phyloP scores from a whole-genome alignment of 1,284 basidiomycete genomes.

The Uromyces viciae-fabae region DNA sequence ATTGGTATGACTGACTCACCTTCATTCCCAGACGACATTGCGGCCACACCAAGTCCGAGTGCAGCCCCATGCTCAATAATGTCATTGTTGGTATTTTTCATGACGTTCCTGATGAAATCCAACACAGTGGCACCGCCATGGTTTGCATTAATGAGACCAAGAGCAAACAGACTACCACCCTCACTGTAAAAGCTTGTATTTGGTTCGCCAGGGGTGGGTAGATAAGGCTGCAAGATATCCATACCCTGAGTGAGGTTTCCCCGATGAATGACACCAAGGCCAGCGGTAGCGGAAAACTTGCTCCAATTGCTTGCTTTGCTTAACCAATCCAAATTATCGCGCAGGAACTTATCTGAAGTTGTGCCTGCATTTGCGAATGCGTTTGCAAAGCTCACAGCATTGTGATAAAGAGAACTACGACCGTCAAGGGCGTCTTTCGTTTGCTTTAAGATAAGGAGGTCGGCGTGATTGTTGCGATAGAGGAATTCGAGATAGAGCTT shows the following conservation, averaged over 20 bases:
- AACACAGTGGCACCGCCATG: conserved; percentile 64
- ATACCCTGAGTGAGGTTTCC: conserved; percentile 88
- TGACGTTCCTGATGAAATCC: conserved; percentile 70
- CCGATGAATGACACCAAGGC: conserved; percentile 91
- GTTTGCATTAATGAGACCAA: conserved; percentile 85
- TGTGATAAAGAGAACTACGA: conserved; percentile 91
- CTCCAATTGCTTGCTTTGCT: conserved; percentile 91
- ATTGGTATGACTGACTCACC: conserved; percentile 53
- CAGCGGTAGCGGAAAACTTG: conserved; percentile 92
- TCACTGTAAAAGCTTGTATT: conserved; percentile 70
- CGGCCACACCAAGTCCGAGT: conserved; percentile 83
- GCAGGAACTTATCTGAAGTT: conserved; percentile 82
- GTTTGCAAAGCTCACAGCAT: conserved; percentile 87
- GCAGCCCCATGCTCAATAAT: conserved; percentile 94
- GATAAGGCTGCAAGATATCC: conserved; percentile 86
- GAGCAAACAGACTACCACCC: conserved; percentile 84
- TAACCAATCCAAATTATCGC: conserved; percentile 92
- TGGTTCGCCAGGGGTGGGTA: conserved; percentile 68
- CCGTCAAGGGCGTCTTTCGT: conserved; percentile 92
- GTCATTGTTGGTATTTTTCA: conserved; percentile 65
- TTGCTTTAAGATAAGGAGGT: conserved; percentile 81
- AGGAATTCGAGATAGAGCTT: conserved; percentile 90
- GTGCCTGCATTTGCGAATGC: conserved; percentile 95
- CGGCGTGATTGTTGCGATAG: conserved; percentile 84
- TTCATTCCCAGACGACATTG: conserved; percentile 80